Conservation (phyloP, 129 eudicot genomes). For the Lactuca saligna region DNA sequence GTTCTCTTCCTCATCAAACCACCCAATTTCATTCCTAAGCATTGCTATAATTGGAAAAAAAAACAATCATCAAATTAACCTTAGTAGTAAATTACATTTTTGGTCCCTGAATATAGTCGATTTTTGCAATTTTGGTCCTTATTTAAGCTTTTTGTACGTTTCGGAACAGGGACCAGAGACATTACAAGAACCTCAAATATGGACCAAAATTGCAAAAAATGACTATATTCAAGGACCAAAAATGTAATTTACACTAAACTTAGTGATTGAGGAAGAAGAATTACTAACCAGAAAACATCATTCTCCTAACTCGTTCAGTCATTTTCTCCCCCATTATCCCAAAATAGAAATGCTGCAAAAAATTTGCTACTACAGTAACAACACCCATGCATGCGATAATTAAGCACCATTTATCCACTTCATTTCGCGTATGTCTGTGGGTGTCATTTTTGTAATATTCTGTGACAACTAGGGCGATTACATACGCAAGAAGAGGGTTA, state of each 20-base stretch:
- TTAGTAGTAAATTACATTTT: background rate
- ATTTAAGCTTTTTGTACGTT: too few species aligned
- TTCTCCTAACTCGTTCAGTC: slow-evolving; percentile 94
- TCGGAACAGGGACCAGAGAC: background rate
- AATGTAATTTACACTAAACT: too few species aligned
- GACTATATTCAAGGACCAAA: too few species aligned
- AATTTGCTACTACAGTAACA: slow-evolving; percentile 89
- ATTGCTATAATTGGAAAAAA: slow-evolving; percentile 53
- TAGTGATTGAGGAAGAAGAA: background rate
- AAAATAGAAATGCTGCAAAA: slow-evolving; percentile 95
- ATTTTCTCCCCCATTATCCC: slow-evolving; percentile 99
- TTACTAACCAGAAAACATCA: slow-evolving; percentile 92
- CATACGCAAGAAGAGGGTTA: slow-evolving; percentile 93
- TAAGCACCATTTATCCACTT: slow-evolving; percentile 90
- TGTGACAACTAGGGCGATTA: slow-evolving; percentile 73
- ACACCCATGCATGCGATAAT: slow-evolving; percentile 89
- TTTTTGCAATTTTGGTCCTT: background rate
- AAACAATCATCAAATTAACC: background rate
- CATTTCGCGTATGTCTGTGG: slow-evolving; percentile 51
- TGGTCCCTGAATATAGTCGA: background rate
- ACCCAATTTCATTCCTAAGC: slow-evolving; percentile 97
- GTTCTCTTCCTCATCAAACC: slow-evolving; percentile 97
- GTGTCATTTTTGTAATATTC: slow-evolving; percentile 61
- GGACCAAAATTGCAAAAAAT: background rate
- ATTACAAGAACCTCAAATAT: background rate